These are phyloP conservation scores for Candida yuanshanica DNA, from an alignment of 805 yeast genomes.

Conservation along the genomic window DNA sequence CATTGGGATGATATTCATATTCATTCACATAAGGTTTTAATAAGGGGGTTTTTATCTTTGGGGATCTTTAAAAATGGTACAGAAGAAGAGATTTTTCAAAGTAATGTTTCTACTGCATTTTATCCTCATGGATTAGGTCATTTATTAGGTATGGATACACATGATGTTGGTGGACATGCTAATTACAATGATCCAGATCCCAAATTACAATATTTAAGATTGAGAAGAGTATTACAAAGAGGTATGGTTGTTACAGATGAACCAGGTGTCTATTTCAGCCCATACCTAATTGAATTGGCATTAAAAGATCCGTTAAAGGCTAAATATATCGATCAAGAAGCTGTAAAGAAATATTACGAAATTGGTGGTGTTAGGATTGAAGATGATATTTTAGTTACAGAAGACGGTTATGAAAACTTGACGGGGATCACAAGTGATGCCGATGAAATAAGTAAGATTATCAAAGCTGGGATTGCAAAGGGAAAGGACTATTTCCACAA, in stretches of 20 bases:
- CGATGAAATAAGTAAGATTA: slow-evolving; percentile 70
- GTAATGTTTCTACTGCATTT: slow-evolving; percentile 71
- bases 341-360: slow-evolving; percentile 72
- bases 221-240: slow-evolving; percentile 63
- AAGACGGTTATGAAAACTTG: slow-evolving; percentile 70
- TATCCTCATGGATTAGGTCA: slow-evolving; percentile 98
- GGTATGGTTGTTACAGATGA: slow-evolving; percentile 92
- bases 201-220: slow-evolving; percentile 67
- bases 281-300: slow-evolving; percentile 66
- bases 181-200: slow-evolving; percentile 82
- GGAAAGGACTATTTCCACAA: slow-evolving; percentile 60
- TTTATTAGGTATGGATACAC: slow-evolving; percentile 89
- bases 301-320: slow-evolving; percentile 36
- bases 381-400: slow-evolving; percentile 81
- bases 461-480: slow-evolving; percentile 59
- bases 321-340: slow-evolving; percentile 48
- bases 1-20: slow-evolving; percentile 83
- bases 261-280: slow-evolving; percentile 91
- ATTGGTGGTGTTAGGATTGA: slow-evolving; percentile 98
- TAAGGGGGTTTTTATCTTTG: slow-evolving; percentile 60
- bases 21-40: slow-evolving; percentile 71
- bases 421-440: slow-evolving; percentile 86
- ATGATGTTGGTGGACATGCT: slow-evolving; percentile 89
- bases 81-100: slow-evolving; percentile 60
- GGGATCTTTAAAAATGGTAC: slow-evolving; percentile 68